phyloP scores from a whole-genome alignment of 2,329 filamentous ascomycete genomes.

The Fusarium odoratissimum region DNA sequence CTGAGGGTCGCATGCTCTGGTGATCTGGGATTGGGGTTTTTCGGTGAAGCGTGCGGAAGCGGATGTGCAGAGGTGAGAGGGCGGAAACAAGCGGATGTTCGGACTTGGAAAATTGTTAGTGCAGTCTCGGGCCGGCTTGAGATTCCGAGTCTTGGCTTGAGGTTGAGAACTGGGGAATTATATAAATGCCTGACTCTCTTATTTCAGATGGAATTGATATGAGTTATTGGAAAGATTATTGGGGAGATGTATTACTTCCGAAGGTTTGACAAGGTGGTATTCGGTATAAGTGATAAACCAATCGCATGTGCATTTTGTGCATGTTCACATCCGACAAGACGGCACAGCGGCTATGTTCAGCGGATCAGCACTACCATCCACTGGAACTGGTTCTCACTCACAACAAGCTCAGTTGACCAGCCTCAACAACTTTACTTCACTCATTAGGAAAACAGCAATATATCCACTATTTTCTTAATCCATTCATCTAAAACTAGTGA shows the following conservation, averaged over 20 bases:
- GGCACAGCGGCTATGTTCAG: slow-evolving; percentile 1
- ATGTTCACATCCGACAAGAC: neutral
- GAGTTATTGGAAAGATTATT: neutral
- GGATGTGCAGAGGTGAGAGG: slow-evolving; percentile 9
- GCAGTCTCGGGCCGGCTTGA: slow-evolving; percentile 29
- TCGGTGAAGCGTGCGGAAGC: slow-evolving; percentile 26
- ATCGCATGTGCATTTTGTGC: neutral
- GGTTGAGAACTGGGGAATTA: neutral
- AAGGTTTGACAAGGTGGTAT: neutral
- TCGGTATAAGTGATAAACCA: neutral
- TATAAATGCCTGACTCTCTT: neutral
- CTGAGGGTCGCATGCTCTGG: slow-evolving; percentile 28
- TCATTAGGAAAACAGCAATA: accelerated
- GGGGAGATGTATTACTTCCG: accelerated
- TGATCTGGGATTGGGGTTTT: neutral
- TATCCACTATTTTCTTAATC: accelerated
- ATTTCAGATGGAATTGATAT: neutral
- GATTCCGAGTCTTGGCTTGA: slow-evolving; percentile 7
- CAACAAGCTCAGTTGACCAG: accelerated
- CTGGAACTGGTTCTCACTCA: neutral
- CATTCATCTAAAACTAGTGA: accelerated
- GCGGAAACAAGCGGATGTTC: slow-evolving; percentile 36
- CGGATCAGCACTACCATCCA: neutral
- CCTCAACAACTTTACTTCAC: neutral
- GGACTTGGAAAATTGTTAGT: slow-evolving; percentile 33